A percentile compares a stretch with the other conserved stretches of the same genome.
phyloP scores from a whole-genome alignment of 495 filamentous ascomycete species.

The Penicillium daleae region DNA sequence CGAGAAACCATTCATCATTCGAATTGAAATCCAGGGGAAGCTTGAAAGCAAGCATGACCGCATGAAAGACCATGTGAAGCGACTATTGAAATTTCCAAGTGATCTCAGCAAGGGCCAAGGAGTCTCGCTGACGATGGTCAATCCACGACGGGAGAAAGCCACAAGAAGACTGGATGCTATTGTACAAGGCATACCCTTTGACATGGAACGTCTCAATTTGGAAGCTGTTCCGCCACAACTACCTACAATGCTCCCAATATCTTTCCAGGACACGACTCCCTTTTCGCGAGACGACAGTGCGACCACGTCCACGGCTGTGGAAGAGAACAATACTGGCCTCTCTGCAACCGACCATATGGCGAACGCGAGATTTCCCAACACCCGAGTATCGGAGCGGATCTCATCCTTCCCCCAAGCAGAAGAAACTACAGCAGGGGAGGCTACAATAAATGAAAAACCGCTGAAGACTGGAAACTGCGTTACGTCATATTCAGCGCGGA shows the following conservation, averaged over 20 bases:
- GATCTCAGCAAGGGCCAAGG: conserved; percentile 16
- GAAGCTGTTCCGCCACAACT: conserved; percentile 7
- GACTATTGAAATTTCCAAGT: conserved; percentile 8
- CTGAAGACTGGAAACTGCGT: background rate
- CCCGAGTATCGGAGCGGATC: background rate
- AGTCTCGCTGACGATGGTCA: conserved; percentile 13
- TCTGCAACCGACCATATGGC: background rate
- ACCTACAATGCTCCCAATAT: conserved; percentile 4
- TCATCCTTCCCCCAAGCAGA: background rate
- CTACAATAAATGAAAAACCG: background rate
- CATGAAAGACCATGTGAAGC: conserved; percentile 4
- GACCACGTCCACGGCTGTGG: background rate
- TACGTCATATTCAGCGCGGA: background rate
- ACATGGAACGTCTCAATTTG: conserved; percentile 12
- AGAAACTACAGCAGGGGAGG: background rate
- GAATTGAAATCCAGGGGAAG: conserved; percentile 33
- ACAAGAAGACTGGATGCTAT: conserved; percentile 18
- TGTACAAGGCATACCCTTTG: conserved; percentile 9
- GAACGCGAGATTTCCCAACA: background rate
- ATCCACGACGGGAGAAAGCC: conserved; percentile 5
- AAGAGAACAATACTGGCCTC: background rate
- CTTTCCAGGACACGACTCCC: conserved; percentile 6
- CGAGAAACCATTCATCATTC: conserved; percentile 35
- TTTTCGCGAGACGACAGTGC: background rate
- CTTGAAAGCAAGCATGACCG: conserved; percentile 11